phyloP scores from a whole-genome alignment of 2,329 filamentous ascomycete genomes.

The Sclerotinia sclerotiorum region DNA sequence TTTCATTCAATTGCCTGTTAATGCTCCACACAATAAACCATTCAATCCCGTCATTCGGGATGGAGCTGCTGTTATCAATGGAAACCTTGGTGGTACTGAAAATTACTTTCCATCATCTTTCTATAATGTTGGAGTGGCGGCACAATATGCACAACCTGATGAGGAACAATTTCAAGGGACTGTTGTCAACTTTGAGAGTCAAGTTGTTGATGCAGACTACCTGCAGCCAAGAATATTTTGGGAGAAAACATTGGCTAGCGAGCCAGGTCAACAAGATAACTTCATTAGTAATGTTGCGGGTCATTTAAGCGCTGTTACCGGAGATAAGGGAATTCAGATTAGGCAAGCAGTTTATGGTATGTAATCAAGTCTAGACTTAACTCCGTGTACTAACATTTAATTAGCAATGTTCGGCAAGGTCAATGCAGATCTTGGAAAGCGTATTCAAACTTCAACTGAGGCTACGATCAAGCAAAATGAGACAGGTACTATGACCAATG shows the following conservation, averaged over 20 bases:
- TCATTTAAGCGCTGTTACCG: constrained; percentile 53
- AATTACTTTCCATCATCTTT: constrained; percentile 40
- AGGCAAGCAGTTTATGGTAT: constrained; percentile 49
- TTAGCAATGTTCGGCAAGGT: constrained; percentile 13
- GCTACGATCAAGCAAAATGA: neutral
- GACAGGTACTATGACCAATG: neutral
- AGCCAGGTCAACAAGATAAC: constrained; percentile 24
- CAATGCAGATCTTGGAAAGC: constrained; percentile 5
- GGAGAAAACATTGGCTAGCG: constrained; percentile 27
- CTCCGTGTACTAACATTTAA: neutral
- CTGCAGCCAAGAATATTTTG: constrained; percentile 43
- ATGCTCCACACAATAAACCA: constrained; percentile 44
- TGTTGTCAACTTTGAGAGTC: constrained; percentile 11
- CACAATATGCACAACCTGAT: neutral
- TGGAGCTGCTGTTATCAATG: constrained; percentile 40
- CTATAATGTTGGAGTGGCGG: neutral
- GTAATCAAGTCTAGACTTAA: constrained; percentile 38
- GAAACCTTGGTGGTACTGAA: constrained; percentile 48
- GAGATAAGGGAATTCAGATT: constrained; percentile 29
- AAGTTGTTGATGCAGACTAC: constrained; percentile 43
- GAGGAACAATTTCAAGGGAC: constrained; percentile 1
- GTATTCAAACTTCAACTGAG: constrained; percentile 9
- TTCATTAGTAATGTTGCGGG: constrained; percentile 40
- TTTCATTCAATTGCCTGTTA: constrained; percentile 56
- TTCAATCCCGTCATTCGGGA: constrained; percentile 44